Base-by-base conservation (phyloP, 1,284 basidiomycete species). In the Anthracocystis walkeri region DNA sequence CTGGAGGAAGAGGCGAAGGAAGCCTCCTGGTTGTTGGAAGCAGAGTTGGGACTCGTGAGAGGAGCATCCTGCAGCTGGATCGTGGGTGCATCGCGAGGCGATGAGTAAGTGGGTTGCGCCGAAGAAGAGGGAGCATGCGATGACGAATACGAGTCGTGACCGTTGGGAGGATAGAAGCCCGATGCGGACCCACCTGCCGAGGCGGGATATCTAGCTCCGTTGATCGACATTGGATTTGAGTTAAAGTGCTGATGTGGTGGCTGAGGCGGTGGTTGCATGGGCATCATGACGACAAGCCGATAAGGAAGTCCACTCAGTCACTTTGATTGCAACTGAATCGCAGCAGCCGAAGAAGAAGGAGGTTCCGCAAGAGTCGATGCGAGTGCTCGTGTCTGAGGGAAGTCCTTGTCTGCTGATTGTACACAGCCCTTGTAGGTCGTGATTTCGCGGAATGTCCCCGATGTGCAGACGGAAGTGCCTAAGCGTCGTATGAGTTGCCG, bases 161-260 rank as follows among this genome's bases (percentile, higher is more conserved):
- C 58, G 44, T 74, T 74, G 48, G 65, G 35, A 12, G 61, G 61
- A 49, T 74, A 65, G 53, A 74, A 74, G 57, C 62, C 70, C 25
- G 48, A 51, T 4, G 54, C 42, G 41, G 71, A 44, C 3, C 27
- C 50, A 8, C 20, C 38, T 2, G 58, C 33, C 7, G 60, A 44
- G 11, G 52, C 8, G 25, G 42, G 42, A 31, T 62, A 71, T 18
- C 48, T 49, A 41, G 56, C 53, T n/a, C 31, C 49, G 42, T 75
- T 66, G 48, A 69, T 60, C 7, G 46, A 51, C 56, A 69, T 69
- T 55, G 58, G 23, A 33, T 59, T 66, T 7, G 66, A 48, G 41
- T 56, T 66, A 56, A 60, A 75, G 31, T 75, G 61, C 35, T 75
- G 73, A 49, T 75, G 64, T 20, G 67, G 73, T 56, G 65, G 71